phyloP scores from a whole-genome alignment of 306 rosid species.

The Quercus agrifolia region DNA sequence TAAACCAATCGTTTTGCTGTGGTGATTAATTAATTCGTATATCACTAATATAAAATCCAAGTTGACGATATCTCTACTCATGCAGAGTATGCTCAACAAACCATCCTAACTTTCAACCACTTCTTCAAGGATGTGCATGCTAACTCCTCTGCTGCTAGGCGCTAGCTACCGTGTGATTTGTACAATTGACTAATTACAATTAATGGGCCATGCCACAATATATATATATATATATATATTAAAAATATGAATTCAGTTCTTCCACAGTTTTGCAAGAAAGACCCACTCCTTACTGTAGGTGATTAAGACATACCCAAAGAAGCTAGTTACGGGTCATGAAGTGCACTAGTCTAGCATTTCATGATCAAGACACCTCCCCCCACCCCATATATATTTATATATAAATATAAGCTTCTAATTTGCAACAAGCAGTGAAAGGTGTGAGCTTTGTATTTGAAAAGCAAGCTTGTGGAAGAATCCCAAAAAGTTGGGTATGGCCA shows the following conservation, averaged over 20 bases:
- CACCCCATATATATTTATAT: too few species aligned
- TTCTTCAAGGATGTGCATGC: not conserved
- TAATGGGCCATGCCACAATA: not conserved
- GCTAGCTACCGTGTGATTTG: not conserved
- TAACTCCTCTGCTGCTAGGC: too few species aligned
- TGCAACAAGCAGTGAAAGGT: slow-evolving; percentile 10
- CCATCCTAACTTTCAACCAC: not conserved
- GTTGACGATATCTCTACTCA: not conserved
- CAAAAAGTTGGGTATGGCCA: slow-evolving; percentile 51
- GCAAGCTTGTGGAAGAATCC: slow-evolving; percentile 51
- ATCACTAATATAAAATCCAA: not conserved
- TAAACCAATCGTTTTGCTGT: not conserved
- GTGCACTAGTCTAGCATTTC: not conserved
- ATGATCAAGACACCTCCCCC: too few species aligned
- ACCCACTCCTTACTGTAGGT: too few species aligned
- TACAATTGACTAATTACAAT: not conserved
- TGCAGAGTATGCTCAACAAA: slow-evolving; percentile 1
- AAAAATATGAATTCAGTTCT: too few species aligned
- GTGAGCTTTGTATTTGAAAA: slow-evolving; percentile 18
- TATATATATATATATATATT: too few species aligned
- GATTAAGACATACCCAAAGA: too few species aligned
- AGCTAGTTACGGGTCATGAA: not conserved
- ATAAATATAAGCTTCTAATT: not conserved
- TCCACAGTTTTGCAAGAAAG: too few species aligned
- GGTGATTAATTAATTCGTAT: not conserved